Percentiles rank a stretch among this genome's conserved stretches.
These are phyloP conservation scores for Candida labiduridarum DNA, from an alignment of 1,139 yeast genomes.

Conservation along the genomic window DNA sequence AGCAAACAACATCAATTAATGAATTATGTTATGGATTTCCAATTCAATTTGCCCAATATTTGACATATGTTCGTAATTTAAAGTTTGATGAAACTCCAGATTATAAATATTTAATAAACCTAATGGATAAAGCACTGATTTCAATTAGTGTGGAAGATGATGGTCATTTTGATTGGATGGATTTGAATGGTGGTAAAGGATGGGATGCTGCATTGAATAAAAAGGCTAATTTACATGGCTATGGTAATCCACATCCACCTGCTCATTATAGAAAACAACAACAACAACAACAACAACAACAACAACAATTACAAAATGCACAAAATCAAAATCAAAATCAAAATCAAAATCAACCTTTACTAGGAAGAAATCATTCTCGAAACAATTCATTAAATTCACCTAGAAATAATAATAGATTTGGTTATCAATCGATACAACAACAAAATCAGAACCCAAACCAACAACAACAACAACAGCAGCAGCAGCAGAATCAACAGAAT, in stretches of 20 bases:
- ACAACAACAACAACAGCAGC: constrained; percentile 15
- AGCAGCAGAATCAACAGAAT: constrained; percentile 17
- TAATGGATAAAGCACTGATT: constrained; percentile 46
- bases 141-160: constrained; percentile 47
- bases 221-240: constrained; percentile 80
- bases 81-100: constrained; percentile 81
- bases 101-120: constrained; percentile 50
- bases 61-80: constrained; percentile 69
- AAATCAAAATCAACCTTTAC: constrained; percentile 12
- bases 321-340: constrained; percentile 8
- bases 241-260: constrained; percentile 73
- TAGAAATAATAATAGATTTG: constrained; percentile 15
- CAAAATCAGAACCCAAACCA: constrained; percentile 19
- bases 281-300: constrained; percentile 13
- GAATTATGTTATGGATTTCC: constrained; percentile 74
- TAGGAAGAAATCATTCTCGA: constrained; percentile 7
- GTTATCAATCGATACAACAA: constrained; percentile 33
- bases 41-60: constrained; percentile 75
- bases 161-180: constrained; percentile 85
- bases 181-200: constrained; percentile 75
- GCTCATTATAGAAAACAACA: constrained; percentile 15
- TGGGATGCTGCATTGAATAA: constrained; percentile 81
- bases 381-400: constrained; percentile 7
- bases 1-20: constrained; percentile 67
- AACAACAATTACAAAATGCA: constrained; percentile 10